Percentiles rank a stretch among this genome's conserved stretches.
phyloP scores from a whole-genome alignment of 1,284 basidiomycete species.

The Trametes pubescens region DNA sequence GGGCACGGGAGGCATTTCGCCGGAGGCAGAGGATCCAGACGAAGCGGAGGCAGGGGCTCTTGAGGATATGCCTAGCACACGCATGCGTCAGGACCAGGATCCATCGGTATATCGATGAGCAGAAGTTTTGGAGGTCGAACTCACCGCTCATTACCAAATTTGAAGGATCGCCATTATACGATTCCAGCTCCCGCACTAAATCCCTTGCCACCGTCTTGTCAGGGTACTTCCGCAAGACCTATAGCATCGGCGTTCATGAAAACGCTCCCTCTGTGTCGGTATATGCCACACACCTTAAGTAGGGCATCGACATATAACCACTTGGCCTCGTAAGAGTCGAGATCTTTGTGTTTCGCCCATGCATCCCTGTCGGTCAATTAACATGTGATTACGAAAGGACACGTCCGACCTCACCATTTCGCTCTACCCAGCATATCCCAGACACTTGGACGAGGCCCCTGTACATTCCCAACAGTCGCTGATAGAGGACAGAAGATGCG shows the following conservation, averaged over 20 bases:
- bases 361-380: conserved; percentile 74
- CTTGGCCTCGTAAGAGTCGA: conserved; percentile 85
- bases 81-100: conserved; percentile 11
- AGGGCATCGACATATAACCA: conserved; percentile 90
- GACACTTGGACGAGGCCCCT: conserved; percentile 81
- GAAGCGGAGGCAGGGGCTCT: conserved; percentile 64
- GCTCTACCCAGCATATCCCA: conserved; percentile 94
- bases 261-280: neutral
- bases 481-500: neutral
- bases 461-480: conserved; percentile 92
- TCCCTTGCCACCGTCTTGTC: conserved; percentile 82
- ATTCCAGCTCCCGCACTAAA: conserved; percentile 85
- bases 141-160: conserved; percentile 76
- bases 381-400: conserved; percentile 39
- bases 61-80: conserved; percentile 52
- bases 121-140: conserved; percentile 35
- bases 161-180: conserved; percentile 75
- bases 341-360: conserved; percentile 91
- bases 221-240: conserved; percentile 86
- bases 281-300: conserved; percentile 65
- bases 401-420: conserved; percentile 75
- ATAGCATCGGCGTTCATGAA: neutral
- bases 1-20: conserved; percentile 45
- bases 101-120: neutral
- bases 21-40: conserved; percentile 65